phyloP scores from a whole-genome alignment of 257 asterid species.

The Plantago elongata region DNA sequence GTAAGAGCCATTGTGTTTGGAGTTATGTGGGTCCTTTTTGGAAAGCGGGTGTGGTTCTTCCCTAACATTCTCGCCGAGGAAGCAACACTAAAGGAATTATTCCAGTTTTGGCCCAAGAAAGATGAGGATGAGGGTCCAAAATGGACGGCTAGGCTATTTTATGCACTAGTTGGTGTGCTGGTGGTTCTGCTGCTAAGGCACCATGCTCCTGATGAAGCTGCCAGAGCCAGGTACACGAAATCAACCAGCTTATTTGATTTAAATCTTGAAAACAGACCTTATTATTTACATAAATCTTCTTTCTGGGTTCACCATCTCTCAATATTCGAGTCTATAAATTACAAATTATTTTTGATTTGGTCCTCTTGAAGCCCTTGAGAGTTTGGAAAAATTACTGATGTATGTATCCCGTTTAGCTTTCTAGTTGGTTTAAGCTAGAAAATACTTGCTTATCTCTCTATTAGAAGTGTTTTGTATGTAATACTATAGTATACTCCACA shows the following conservation, averaged over 20 bases:
- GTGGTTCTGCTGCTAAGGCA: slow-evolving; percentile 75
- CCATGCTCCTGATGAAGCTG: slow-evolving; percentile 99
- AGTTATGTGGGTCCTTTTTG: slow-evolving; percentile 66
- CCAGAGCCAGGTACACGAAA: slow-evolving; percentile 80
- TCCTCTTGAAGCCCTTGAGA: too few relatives aligned
- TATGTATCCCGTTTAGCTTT: background rate
- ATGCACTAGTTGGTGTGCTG: slow-evolving; percentile 55
- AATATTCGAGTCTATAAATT: background rate
- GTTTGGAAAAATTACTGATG: background rate
- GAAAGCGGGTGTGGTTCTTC: slow-evolving; percentile 95
- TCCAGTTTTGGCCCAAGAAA: slow-evolving; percentile 98
- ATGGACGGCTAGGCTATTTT: slow-evolving; percentile 94
- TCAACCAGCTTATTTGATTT: slow-evolving; percentile 1
- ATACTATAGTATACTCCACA: too few relatives aligned
- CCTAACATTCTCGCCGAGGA: slow-evolving; percentile 99
- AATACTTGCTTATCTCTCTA: too few relatives aligned
- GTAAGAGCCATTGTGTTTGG: slow-evolving; percentile 89
- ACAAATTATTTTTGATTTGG: background rate
- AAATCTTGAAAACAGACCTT: background rate
- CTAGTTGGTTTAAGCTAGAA: background rate
- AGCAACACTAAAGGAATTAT: slow-evolving; percentile 90
- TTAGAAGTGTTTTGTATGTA: too few relatives aligned
- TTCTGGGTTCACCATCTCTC: background rate
- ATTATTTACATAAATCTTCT: background rate
- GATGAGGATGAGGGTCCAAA: slow-evolving; percentile 89